Evolutionary conservation across 2,329 filamentous ascomycete genomes (phyloP), one percentile per base, ranked within the genome.

Genomic region (Amphichorda felina): DNA sequence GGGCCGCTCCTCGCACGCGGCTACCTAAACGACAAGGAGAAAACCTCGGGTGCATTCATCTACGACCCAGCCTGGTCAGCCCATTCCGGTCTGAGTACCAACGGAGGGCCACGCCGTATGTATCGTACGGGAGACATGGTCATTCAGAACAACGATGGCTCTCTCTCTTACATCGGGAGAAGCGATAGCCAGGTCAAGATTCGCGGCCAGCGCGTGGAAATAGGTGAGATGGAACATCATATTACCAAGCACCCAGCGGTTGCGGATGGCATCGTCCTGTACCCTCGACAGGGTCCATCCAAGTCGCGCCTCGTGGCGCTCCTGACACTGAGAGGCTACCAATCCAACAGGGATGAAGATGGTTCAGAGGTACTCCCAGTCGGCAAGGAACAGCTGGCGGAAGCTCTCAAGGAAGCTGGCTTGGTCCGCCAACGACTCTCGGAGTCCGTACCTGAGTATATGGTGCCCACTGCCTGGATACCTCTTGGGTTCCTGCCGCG

Each of bases 131-230:
- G 66, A 8, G 65, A 70, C 41, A 51, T 69, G 10, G 66, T 52
- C 3, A 49, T 50, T 30, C 65, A 66, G 17, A 49, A 59, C 13
- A 45, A 49, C 0, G 56, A 66, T 35, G 61, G 62, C 49, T 5
- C 46, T 70, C 4, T 41, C 56, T 1, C n/a, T n/a, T 69, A 61
- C 26, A 45, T 70, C 24, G 70, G 70, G 24, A 59, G 72, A 18
- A 70, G 68, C 43, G 72, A 76, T 42, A 61, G 61, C 0, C 72
- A 76, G 44, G 62, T 75, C 34, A 78, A 77, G 49, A 51, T 77
- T 8, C 59, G 65, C 24, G 76, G 75, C n/a, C 73, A 66, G 40
- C 53, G 70, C 27, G 57, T 72, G 32, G 75, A 70, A 51, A 54
- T 68, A 5, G 43, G 35, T 2, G 45, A 41, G 16, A 36, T 46